A percentile compares a stretch with the other conserved stretches of the same genome.
These are phyloP conservation scores for Nymphaea thermarum DNA, from an alignment of 164 flowering plant species.

Conservation along the genomic window DNA sequence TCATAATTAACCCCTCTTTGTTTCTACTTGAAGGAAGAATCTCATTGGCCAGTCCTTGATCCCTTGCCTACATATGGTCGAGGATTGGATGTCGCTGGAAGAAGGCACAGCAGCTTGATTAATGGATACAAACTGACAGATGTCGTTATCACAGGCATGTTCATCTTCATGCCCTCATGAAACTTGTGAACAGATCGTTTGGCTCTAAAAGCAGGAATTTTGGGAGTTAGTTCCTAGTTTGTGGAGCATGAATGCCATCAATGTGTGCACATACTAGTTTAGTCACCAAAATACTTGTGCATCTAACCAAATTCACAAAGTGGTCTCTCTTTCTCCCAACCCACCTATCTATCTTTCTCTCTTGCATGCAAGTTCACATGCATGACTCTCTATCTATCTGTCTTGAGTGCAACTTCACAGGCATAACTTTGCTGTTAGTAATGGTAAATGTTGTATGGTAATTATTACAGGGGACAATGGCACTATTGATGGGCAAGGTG, in stretches of 20 bases:
- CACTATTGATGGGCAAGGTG: slow-evolving; percentile 89
- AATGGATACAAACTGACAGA: slow-evolving; percentile 52
- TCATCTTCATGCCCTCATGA: neutral
- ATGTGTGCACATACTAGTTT: neutral
- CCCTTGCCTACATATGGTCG: slow-evolving; percentile 88
- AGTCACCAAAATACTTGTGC: neutral
- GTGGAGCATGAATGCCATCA: neutral
- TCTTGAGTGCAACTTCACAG: neutral
- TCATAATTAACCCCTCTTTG: neutral
- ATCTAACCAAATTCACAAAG: neutral
- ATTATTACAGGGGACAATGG: slow-evolving; percentile 75
- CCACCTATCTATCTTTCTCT: neutral
- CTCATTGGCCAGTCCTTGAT: slow-evolving; percentile 52
- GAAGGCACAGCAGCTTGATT: slow-evolving; percentile 62
- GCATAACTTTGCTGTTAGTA: neutral
- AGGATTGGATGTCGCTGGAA: slow-evolving; percentile 72
- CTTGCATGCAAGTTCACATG: neutral
- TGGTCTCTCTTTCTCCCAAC: neutral
- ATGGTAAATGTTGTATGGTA: neutral
- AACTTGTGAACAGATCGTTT: neutral
- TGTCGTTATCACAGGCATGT: slow-evolving; percentile 76
- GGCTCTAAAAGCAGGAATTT: too few species aligned
- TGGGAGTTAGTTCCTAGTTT: too few species aligned
- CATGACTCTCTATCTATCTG: neutral
- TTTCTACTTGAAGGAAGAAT: slow-evolving; percentile 29